Percentiles rank a stretch among this genome's conserved stretches.
Conservation (phyloP, 345 rosid genomes). For the Eutrema japonicum region DNA sequence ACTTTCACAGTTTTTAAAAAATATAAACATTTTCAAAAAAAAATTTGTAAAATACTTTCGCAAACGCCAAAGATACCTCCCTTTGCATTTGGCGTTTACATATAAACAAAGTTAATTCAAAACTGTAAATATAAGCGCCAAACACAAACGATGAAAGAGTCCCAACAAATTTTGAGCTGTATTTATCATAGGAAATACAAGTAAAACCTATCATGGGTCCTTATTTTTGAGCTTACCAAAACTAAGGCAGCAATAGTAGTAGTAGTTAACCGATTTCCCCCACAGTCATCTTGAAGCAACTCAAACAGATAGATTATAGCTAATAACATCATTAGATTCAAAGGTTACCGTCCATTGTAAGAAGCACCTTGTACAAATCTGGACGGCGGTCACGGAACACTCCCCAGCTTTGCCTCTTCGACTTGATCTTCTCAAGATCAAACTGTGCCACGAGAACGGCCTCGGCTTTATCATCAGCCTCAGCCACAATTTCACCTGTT, state of each 20-base stretch:
- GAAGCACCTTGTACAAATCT: conserved; percentile 80
- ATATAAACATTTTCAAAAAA: not conserved
- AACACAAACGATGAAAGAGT: conserved; percentile 8
- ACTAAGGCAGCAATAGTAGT: conserved; percentile 8
- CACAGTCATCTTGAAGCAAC: conserved; percentile 11
- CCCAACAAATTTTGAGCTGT: not conserved
- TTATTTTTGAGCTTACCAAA: conserved; percentile 3
- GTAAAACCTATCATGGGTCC: not conserved
- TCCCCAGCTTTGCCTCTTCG: conserved; percentile 87
- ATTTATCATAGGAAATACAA: conserved; percentile 2
- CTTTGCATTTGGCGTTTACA: conserved; percentile 15
- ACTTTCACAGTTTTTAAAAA: not conserved
- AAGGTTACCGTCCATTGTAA: conserved; percentile 79
- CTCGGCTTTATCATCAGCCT: conserved; percentile 76
- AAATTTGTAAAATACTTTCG: no score
- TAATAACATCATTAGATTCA: not conserved
- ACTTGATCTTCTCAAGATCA: conserved; percentile 74
- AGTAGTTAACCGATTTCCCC: not conserved
- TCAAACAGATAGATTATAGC: not conserved
- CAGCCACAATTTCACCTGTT: conserved; percentile 73
- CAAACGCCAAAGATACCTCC: not conserved
- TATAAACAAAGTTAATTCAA: not conserved
- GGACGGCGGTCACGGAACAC: conserved; percentile 92
- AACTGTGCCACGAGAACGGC: conserved; percentile 78
- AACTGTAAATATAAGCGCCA: not conserved